A percentile compares a stretch with the other conserved stretches of the same genome.
Evolutionary conservation across 1,284 basidiomycete species (phyloP).

Genomic region (Trichosporon sp.): DNA sequence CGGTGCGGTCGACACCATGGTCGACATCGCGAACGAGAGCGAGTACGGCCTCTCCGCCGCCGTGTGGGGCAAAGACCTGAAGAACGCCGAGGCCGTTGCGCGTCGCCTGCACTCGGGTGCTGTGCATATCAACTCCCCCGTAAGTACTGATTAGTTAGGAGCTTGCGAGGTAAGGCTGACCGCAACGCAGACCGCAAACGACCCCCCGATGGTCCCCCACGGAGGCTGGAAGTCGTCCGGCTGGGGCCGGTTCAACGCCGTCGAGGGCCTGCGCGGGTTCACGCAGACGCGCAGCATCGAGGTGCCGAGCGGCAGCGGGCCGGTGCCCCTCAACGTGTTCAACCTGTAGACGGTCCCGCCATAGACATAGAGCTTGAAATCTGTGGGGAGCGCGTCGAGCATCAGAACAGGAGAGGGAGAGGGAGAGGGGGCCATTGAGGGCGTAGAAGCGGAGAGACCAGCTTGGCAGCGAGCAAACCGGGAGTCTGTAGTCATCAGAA

Average conservation of each 20-base stretch:
- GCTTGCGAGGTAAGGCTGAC: too few species aligned
- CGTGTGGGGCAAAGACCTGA: slow-evolving; percentile 58
- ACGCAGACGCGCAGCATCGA: slow-evolving; percentile 18
- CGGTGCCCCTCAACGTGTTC: slow-evolving; percentile 18
- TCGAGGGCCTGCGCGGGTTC: slow-evolving; percentile 27
- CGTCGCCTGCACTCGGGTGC: slow-evolving; percentile 49
- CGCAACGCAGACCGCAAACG: slow-evolving; percentile 8
- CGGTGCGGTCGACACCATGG: slow-evolving; percentile 51
- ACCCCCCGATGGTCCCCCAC: slow-evolving; percentile 20
- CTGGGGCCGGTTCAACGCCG: slow-evolving; percentile 34
- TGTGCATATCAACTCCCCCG: slow-evolving; percentile 24
- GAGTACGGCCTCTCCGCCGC: slow-evolving; percentile 57
- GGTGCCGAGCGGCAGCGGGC: not conserved
- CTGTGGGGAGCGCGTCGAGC: not conserved
- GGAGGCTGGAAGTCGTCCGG: slow-evolving; percentile 29
- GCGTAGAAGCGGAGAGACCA: too few species aligned
- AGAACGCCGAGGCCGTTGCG: slow-evolving; percentile 55
- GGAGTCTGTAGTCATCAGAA: not conserved
- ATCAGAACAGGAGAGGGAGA: too few species aligned
- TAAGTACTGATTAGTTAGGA: slow-evolving; percentile 13
- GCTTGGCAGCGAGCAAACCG: too few species aligned
- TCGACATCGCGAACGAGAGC: slow-evolving; percentile 53
- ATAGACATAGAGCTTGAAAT: not conserved
- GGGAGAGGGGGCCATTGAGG: too few species aligned
- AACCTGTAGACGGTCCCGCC: slow-evolving; percentile 1